These are phyloP conservation scores for Clonostachys rosea DNA, from an alignment of 2,329 filamentous ascomycete species.

Conservation along the genomic window DNA sequence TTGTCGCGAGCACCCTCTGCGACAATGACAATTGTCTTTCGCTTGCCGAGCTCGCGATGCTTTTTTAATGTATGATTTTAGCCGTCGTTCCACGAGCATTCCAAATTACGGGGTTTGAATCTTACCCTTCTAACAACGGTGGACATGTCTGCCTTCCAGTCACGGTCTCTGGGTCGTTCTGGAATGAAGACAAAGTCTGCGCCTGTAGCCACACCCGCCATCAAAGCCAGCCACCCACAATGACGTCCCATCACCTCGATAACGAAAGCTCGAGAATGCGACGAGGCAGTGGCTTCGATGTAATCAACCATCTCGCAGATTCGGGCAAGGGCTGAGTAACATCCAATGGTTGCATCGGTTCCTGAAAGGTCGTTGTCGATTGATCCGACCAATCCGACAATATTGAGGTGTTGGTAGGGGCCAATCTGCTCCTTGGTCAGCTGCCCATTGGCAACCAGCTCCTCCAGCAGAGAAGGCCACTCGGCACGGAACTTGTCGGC, in stretches of 20 bases:
- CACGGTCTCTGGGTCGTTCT: conserved; percentile 80
- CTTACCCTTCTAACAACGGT: conserved; percentile 66
- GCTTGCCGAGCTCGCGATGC: conserved; percentile 86
- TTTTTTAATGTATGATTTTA: conserved; percentile 22
- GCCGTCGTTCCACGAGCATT: background rate
- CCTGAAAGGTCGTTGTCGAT: conserved; percentile 98
- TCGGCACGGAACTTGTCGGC: conserved; percentile 90
- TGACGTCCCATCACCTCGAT: conserved; percentile 98
- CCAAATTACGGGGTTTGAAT: background rate
- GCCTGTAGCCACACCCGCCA: conserved; percentile 91
- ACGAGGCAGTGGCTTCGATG: conserved; percentile 91
- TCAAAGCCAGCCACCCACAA: conserved; percentile 95
- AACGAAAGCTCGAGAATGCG: conserved; percentile 93
- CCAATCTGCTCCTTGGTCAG: conserved; percentile 66
- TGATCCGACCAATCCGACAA: conserved; percentile 91
- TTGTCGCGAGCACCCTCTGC: conserved; percentile 90
- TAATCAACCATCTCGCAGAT: conserved; percentile 97
- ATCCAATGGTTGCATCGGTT: conserved; percentile 95
- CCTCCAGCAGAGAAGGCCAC: conserved; percentile 83
- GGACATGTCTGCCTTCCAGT: conserved; percentile 90
- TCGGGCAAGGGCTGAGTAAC: conserved; percentile 86
- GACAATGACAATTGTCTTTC: conserved; percentile 97
- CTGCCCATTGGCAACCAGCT: conserved; percentile 72
- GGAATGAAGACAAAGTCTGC: conserved; percentile 97
- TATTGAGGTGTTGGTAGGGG: conserved; percentile 84